Evolutionary conservation across 345 rosid species (phyloP).

Genomic region (Brassica juncea): DNA sequence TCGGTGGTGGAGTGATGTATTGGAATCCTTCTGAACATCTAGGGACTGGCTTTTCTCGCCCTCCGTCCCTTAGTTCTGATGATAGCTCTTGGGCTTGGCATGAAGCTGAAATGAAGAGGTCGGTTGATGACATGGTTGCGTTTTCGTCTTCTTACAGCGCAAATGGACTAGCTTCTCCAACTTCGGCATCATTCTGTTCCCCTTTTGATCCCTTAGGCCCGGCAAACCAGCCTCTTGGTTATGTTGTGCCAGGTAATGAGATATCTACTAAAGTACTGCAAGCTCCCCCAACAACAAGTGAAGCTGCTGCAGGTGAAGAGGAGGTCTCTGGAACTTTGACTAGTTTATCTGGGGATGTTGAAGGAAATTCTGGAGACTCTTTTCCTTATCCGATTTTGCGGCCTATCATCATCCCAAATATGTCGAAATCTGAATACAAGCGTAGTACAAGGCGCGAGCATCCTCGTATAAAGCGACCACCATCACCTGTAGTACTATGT

Average conservation of each 20-base stretch:
- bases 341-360: constrained; percentile 61
- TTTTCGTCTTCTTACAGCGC: constrained; percentile 90
- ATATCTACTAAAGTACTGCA: constrained; percentile 65
- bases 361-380: constrained; percentile 71
- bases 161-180: constrained; percentile 92
- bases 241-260: constrained; percentile 84
- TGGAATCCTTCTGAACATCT: constrained; percentile 93
- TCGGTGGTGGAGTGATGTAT: constrained; percentile 98
- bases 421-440: constrained; percentile 70
- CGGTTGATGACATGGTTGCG: constrained; percentile 98
- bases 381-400: constrained; percentile 83
- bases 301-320: constrained; percentile 57
- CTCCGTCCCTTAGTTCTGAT: constrained; percentile 98
- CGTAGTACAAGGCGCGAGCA: constrained; percentile 66
- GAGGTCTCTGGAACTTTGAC: constrained; percentile 65
- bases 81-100: constrained; percentile 97
- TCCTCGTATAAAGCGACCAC: constrained; percentile 90
- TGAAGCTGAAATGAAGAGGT: constrained; percentile 94
- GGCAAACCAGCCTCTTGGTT: constrained; percentile 83
- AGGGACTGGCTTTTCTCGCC: constrained; percentile 86
- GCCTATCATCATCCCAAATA: constrained; percentile 87
- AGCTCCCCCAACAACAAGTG: constrained; percentile 57
- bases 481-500: constrained; percentile 96
- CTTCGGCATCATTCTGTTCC: constrained; percentile 85
- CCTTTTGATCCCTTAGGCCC: constrained; percentile 80